Conservation (phyloP, 768 basidiomycete genomes). For the Termitomyces heimii region DNA sequence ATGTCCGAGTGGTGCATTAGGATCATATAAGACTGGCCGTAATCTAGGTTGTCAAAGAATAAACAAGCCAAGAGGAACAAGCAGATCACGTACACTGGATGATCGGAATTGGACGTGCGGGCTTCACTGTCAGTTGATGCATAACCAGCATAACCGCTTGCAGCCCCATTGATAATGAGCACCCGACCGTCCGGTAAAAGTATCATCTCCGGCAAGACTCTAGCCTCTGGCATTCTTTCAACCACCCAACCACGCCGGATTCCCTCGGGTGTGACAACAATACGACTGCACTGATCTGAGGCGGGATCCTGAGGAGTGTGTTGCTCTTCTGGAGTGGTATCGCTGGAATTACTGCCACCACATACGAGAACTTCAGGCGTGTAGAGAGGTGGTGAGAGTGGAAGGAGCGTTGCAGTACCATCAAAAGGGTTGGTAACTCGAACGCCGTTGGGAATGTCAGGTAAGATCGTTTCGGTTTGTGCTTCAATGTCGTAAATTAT, state of each 20-base stretch:
- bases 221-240: conserved; percentile 34
- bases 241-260: conserved; percentile 40
- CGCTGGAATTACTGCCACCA: conserved; percentile 33
- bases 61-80: neutral
- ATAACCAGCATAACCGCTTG: conserved; percentile 37
- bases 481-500: conserved; percentile 36
- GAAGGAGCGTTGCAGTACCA: conserved; percentile 29
- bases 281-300: conserved; percentile 35
- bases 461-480: conserved; percentile 32
- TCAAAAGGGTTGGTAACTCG: conserved; percentile 35
- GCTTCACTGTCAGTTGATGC: conserved; percentile 30
- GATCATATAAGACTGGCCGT: conserved; percentile 45
- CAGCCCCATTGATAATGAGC: conserved; percentile 36
- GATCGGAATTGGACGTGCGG: conserved; percentile 19
- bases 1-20: conserved; percentile 32
- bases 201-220: conserved; percentile 31
- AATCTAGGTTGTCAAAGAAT: conserved; percentile 25
- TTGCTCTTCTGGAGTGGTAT: conserved; percentile 20
- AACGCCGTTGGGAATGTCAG: conserved; percentile 37
- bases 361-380: conserved; percentile 42
- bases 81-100: conserved; percentile 19
- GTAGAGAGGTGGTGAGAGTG: conserved; percentile 31
- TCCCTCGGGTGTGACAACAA: conserved; percentile 34
- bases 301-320: conserved; percentile 33
- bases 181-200: conserved; percentile 35